Conservation (phyloP, 805 yeast species). For the Nakazawaea laoshanensis region DNA sequence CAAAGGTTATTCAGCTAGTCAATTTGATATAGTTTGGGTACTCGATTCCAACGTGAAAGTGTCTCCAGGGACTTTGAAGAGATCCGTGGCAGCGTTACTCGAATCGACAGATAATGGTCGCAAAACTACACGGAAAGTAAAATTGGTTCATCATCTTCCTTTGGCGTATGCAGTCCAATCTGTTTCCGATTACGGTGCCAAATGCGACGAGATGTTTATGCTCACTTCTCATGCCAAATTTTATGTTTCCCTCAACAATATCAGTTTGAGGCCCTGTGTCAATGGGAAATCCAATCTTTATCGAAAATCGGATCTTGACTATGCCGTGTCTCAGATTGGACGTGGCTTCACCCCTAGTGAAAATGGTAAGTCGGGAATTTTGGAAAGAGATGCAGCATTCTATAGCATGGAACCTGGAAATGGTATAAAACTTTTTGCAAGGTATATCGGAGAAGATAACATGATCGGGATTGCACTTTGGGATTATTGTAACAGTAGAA, state of each 20-base stretch:
- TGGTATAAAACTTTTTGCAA: slow-evolving; percentile 64
- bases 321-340: slow-evolving; percentile 38
- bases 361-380: slow-evolving; percentile 26
- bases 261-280: slow-evolving; percentile 79
- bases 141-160: slow-evolving; percentile 78
- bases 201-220: slow-evolving; percentile 78
- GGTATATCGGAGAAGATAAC: slow-evolving; percentile 86
- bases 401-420: slow-evolving; percentile 22
- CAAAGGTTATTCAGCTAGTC: slow-evolving; percentile 67
- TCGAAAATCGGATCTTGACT: slow-evolving; percentile 55
- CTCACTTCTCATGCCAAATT: slow-evolving; percentile 81
- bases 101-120: slow-evolving; percentile 46
- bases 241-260: slow-evolving; percentile 67
- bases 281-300: slow-evolving; percentile 85
- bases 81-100: slow-evolving; percentile 49
- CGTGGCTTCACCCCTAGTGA: slow-evolving; percentile 18
- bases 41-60: slow-evolving; percentile 84
- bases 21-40: slow-evolving; percentile 73
- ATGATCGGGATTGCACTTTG: slow-evolving; percentile 85
- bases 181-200: slow-evolving; percentile 42
- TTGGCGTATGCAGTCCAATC: slow-evolving; percentile 36
- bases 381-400: slow-evolving; percentile 21
- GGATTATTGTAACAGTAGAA: slow-evolving; percentile 58
- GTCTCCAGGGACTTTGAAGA: slow-evolving; percentile 48
- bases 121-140: slow-evolving; percentile 33